Base-by-base conservation (phyloP, 805 yeast genomes). In the Yamadazyma ubonensis region DNA sequence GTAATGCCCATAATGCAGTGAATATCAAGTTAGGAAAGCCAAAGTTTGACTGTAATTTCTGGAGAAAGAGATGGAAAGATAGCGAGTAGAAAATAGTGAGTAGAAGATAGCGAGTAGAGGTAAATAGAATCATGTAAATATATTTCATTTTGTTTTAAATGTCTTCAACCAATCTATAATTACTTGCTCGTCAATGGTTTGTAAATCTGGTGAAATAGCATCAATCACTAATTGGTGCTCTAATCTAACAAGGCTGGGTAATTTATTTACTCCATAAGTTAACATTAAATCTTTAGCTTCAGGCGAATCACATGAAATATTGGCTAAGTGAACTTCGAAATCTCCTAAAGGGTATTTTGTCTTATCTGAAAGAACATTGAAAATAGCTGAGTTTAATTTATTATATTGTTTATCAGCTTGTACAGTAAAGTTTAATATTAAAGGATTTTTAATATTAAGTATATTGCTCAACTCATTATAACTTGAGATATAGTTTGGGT, bases 1-100 rank as follows among this genome's bases (percentile, higher is more conserved):
- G 98, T 64, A 85, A 81, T 45, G 98, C 98, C 2, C 99, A 93
- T 63, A 93, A 93, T 55, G 86, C 77, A 26, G 98, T 93, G n/a
- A 93, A 93, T 60, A 69, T 59, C 14, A 90, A 89, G 59, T 58
- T 91, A 19, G 95, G 96, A 1, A 93, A 93, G 62, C 87, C 86
- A 5, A 69, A 67, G 41, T 93, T 93, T 57, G 89, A 91, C 57
- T 91, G 98, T 54, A 70, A 80, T 42, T 72, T 86, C 48, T 93
- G 99, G 99, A 82, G 82, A 57, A 79, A 85, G 53, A 79, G 99
- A 56, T 91, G 99, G 99, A 81, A 76, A 50, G 95, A 87, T 52
- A 30, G 25, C 19, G 33, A 22, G n/a, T 23, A 22, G 21, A 19
- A 12, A 32, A 9, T 17, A 4, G n/a, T n/a, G n/a, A n/a, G n/a